phyloP scores from a whole-genome alignment of 2,329 filamentous ascomycete species.

The Tolypocladium pustulatum region DNA sequence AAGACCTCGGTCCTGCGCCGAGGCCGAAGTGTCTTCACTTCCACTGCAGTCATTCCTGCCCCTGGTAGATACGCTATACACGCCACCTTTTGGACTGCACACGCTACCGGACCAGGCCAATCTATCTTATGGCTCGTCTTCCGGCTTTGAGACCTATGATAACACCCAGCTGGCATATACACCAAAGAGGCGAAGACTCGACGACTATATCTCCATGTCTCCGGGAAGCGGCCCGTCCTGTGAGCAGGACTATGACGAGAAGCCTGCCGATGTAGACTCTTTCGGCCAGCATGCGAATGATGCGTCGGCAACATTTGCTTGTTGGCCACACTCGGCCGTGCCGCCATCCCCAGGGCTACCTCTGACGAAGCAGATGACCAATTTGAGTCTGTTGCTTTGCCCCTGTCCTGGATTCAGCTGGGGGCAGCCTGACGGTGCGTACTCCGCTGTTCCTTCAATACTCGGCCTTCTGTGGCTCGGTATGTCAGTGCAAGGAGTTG shows the following conservation, averaged over 20 bases:
- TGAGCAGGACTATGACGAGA: constrained; percentile 20
- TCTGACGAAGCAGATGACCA: constrained; percentile 17
- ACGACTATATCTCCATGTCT: constrained; percentile 20
- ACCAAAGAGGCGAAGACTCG: constrained; percentile 21
- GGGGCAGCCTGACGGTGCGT: constrained; percentile 20
- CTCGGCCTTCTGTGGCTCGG: neutral
- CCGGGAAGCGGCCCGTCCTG: constrained; percentile 10
- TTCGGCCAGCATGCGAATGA: constrained; percentile 10
- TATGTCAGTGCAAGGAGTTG: neutral
- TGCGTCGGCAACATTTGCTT: constrained; percentile 8
- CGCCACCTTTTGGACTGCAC: constrained; percentile 14
- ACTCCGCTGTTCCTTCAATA: neutral
- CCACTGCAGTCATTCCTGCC: constrained; percentile 10
- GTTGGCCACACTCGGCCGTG: constrained; percentile 12
- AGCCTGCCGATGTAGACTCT: constrained; percentile 12
- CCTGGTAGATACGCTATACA: constrained; percentile 11
- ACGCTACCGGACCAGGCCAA: constrained; percentile 16
- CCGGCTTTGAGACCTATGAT: constrained; percentile 19
- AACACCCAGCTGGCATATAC: constrained; percentile 11
- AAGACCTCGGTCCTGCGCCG: constrained; percentile 15
- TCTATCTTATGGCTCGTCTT: constrained; percentile 19
- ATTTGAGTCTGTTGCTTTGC: constrained; percentile 17
- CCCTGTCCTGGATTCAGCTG: constrained; percentile 19
- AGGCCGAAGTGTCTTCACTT: constrained; percentile 12
- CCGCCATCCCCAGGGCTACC: constrained; percentile 13